phyloP scores from a whole-genome alignment of 1,284 basidiomycete genomes.

The Ustilago loliicola region DNA sequence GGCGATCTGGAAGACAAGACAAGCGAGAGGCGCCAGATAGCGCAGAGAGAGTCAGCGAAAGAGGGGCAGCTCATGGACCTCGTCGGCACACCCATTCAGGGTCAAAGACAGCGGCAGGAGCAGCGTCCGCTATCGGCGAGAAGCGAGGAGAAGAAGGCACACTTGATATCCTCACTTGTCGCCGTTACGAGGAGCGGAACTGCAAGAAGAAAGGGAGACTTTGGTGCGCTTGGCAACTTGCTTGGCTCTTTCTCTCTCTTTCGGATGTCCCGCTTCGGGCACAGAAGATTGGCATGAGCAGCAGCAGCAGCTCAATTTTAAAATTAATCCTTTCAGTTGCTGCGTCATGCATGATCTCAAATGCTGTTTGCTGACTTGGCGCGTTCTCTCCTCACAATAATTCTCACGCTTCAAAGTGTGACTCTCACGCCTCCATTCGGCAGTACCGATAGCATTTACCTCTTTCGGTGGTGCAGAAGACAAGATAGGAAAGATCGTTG shows the following conservation, averaged over 20 bases:
- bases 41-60: neutral
- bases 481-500: no score
- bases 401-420: no score
- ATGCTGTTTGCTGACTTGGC: conserved; percentile 10
- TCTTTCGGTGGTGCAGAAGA: neutral
- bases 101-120: neutral
- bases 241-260: no score
- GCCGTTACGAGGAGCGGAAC: neutral
- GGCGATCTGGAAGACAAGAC: conserved; percentile 4
- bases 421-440: neutral
- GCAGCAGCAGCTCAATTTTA: neutral
- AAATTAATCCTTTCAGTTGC: neutral
- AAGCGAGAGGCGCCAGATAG: neutral
- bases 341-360: conserved; percentile 14
- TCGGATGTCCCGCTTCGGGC: conserved; percentile 11
- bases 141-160: neutral
- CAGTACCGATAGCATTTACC: neutral
- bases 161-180: neutral
- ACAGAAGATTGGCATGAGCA: conserved; percentile 8
- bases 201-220: neutral
- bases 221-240: neutral
- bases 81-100: neutral
- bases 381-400: neutral
- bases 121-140: neutral
- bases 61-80: neutral